These are phyloP conservation scores for Fusarium mundagurra DNA, from an alignment of 2,329 filamentous ascomycete genomes.

Conservation along the genomic window DNA sequence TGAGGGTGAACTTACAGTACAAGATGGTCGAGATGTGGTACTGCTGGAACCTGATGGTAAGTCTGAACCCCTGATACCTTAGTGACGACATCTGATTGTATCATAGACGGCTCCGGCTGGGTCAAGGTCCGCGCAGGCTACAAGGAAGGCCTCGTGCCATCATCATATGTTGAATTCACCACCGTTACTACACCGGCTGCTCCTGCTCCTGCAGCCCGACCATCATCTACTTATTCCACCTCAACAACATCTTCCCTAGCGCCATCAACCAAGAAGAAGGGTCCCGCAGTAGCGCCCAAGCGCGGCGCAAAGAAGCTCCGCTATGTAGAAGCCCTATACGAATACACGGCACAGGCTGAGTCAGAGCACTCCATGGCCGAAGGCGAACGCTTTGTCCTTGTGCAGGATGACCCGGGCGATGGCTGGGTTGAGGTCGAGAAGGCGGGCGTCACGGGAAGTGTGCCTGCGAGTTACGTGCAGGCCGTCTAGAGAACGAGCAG, in stretches of 20 bases:
- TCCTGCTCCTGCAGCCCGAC: constrained; percentile 63
- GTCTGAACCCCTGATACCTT: constrained; percentile 39
- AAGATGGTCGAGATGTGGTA: constrained; percentile 80
- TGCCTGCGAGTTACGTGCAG: constrained; percentile 93
- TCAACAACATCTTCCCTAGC: constrained; percentile 58
- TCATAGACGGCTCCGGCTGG: constrained; percentile 90
- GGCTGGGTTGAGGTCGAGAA: constrained; percentile 98
- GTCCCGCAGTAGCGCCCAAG: constrained; percentile 88
- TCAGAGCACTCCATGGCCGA: constrained; percentile 90
- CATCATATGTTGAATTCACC: constrained; percentile 81
- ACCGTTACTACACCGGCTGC: constrained; percentile 53
- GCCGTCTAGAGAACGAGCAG: constrained; percentile 62
- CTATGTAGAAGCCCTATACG: constrained; percentile 93
- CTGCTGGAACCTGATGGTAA: constrained; percentile 90
- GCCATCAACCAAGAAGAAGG: constrained; percentile 77
- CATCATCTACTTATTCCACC: constrained; percentile 80
- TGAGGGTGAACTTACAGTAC: constrained; percentile 82
- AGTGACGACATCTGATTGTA: constrained; percentile 14
- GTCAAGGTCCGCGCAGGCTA: constrained; percentile 80
- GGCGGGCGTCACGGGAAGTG: constrained; percentile 84
- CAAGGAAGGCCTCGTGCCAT: constrained; percentile 86
- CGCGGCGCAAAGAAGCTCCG: constrained; percentile 92
- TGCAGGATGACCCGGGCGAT: constrained; percentile 88
- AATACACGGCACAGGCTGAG: constrained; percentile 87
- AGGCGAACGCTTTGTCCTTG: constrained; percentile 90